These are phyloP conservation scores for Phaeotremella skinneri DNA, from an alignment of 768 basidiomycete species.

Conservation along the genomic window DNA sequence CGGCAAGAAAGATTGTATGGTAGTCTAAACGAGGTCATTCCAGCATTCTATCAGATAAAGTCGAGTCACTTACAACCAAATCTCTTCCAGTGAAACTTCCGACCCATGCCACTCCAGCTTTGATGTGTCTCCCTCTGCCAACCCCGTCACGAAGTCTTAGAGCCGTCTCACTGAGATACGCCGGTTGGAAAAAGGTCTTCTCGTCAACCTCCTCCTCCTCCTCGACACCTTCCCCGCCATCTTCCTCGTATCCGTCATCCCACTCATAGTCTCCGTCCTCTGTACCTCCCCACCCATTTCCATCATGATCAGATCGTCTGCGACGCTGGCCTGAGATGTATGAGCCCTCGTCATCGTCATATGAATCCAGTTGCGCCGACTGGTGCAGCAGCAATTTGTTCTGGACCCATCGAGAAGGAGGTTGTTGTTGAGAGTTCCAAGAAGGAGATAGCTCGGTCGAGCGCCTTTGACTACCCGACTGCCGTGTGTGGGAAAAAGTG, in stretches of 20 bases:
- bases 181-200: constrained; percentile 79
- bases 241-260: constrained; percentile 31
- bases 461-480: constrained; percentile 6
- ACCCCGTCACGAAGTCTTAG: constrained; percentile 87
- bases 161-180: constrained; percentile 81
- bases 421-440: constrained; percentile 35
- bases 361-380: constrained; percentile 3
- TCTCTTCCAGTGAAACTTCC: constrained; percentile 91
- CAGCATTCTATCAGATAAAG: neutral
- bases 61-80: constrained; percentile 67
- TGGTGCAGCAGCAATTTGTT: constrained; percentile 49
- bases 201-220: constrained; percentile 62
- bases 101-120: constrained; percentile 87
- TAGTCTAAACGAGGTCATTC: constrained; percentile 60
- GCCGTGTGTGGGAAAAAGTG: neutral
- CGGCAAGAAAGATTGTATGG: constrained; percentile 82
- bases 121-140: constrained; percentile 78
- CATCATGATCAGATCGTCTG: neutral
- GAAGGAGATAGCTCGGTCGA: constrained; percentile 34
- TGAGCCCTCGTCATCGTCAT: neutral
- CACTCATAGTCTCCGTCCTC: constrained; percentile 2
- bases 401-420: constrained; percentile 45
- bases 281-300: constrained; percentile 2
- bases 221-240: constrained; percentile 32
- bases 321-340: neutral